A percentile compares a stretch with the other conserved stretches of the same genome.
phyloP scores from a whole-genome alignment of 129 eudicot genomes.

The Erigeron canadensis region DNA sequence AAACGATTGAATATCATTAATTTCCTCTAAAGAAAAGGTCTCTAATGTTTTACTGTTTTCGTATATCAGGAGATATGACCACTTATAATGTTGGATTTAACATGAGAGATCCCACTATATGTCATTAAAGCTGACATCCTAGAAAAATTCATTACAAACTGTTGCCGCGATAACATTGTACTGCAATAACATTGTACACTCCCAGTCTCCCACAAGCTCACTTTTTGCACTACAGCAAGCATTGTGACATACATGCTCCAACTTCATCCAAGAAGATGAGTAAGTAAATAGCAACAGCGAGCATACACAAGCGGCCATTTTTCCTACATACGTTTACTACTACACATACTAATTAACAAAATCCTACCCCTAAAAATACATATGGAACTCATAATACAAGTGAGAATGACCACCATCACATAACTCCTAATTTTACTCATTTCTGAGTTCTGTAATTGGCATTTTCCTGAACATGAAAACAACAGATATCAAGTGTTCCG shows the following conservation, averaged over 20 bases:
- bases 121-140: too few species aligned
- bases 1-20: too few species aligned
- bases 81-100: too few species aligned
- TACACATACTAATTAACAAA: constrained; percentile 2
- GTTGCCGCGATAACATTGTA: not conserved
- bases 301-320: constrained; percentile 4
- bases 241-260: constrained; percentile 26
- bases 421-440: constrained; percentile 9
- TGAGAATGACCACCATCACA: constrained; percentile 23
- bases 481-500: constrained; percentile 18
- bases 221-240: not conserved
- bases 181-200: constrained; percentile 6
- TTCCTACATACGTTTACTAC: constrained; percentile 15
- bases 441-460: constrained; percentile 12
- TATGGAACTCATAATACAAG: constrained; percentile 16
- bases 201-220: not conserved
- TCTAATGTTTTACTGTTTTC: too few species aligned
- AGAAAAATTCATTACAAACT: too few species aligned
- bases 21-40: too few species aligned
- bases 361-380: constrained; percentile 15
- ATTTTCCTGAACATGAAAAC: constrained; percentile 14
- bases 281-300: constrained; percentile 3
- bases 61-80: too few species aligned
- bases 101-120: too few species aligned
- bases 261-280: constrained; percentile 11